Evolutionary conservation across 345 rosid species (phyloP), one percentile per base, ranked within the genome.

Genomic region (Murraya koenigii): DNA sequence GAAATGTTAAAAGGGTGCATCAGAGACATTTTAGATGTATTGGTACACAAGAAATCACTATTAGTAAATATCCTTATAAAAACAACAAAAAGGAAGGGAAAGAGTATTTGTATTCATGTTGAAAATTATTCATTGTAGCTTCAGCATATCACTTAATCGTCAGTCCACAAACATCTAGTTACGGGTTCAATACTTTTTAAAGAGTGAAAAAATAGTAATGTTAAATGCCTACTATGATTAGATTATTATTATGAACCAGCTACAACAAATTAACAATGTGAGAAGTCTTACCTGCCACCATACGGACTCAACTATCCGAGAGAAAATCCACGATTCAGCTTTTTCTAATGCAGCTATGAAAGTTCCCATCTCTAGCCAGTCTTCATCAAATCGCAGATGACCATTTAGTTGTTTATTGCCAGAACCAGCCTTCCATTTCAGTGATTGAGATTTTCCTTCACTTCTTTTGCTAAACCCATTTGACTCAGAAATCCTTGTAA

Each of bases 351-450:
- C 94, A 68, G 89, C 70, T 7, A 83, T 87, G 78, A 91, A 90
- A 58, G 98, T 93, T 78, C 90, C 95, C 36, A 91, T 90, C 82
- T 96, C 97, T 86, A 94, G 97, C 99, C 98, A 96, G 86, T 94
- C 95, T 26, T 89, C 93, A 38, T 69, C 64, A 75, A 88, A 82
- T 76, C 82, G 88, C 82, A 84, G 61, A 56, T 76, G 88, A 71
- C 87, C 88, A 83, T 84, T 86, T 77, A 52, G 69, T 69, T 72
- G 88, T 80, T 83, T 85, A 54, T 55, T 47, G 55, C 80, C 80
- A 41, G 86, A 78, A 72, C 71, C 66, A 60, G 78, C 80, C 84
- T 88, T 92, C 92, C 86, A 83, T 74, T 90, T 87, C 74, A 82
- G 76, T 28, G 85, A 22, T 22, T 61, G 0, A 60, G 78, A 30